Evolutionary conservation across 192 early-diverging fungal genomes (phyloP).

Genomic region (Gonapodya prolifera): DNA sequence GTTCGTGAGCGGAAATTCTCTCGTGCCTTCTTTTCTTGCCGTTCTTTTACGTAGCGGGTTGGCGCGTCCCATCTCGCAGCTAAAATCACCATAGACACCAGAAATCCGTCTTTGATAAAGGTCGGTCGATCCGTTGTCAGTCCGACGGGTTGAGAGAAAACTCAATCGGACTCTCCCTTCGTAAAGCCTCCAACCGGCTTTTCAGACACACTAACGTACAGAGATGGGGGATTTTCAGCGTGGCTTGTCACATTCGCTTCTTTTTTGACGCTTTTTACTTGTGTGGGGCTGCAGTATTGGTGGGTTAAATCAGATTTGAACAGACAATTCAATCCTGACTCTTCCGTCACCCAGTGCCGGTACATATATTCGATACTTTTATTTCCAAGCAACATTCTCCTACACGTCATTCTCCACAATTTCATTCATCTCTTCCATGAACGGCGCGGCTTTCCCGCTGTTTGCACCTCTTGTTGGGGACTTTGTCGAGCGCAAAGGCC

Average conservation of each 20-base stretch:
- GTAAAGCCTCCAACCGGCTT: background rate
- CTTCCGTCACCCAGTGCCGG: background rate
- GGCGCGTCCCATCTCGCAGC: background rate
- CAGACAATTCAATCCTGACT: background rate
- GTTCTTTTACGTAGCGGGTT: background rate
- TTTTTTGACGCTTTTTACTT: background rate
- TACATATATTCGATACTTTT: background rate
- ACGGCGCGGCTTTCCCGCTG: background rate
- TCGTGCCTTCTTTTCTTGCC: background rate
- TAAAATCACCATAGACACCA: background rate
- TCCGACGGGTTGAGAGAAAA: background rate
- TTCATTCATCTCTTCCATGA: background rate
- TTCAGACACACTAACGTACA: background rate
- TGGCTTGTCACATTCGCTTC: background rate
- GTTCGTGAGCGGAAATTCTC: no score
- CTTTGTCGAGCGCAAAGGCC: slow-evolving; percentile 31
- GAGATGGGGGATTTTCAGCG: background rate
- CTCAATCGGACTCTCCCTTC: background rate
- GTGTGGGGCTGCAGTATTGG: background rate
- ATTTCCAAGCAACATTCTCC: background rate
- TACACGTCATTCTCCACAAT: background rate
- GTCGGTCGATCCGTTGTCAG: background rate
- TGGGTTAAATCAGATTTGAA: background rate
- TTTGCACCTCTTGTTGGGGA: background rate
- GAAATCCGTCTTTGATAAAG: background rate